Evolutionary conservation across 164 flowering plant species (phyloP).

Genomic region (Amborella trichopoda): DNA sequence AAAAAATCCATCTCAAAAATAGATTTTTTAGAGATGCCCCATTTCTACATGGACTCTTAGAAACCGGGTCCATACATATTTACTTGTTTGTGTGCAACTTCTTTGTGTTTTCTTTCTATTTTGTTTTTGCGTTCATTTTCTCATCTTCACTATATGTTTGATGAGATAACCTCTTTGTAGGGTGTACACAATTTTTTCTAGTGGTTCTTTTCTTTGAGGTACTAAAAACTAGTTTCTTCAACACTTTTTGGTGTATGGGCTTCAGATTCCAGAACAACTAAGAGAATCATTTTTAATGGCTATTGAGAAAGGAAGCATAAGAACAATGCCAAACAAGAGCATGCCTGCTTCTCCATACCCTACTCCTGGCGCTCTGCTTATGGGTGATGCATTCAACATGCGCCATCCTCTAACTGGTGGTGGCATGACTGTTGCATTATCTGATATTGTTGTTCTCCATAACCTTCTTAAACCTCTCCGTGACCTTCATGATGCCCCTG

Average conservation of each 20-base stretch:
- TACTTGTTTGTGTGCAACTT: too few relatives aligned
- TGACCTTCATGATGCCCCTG: conserved; percentile 58
- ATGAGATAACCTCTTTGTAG: too few relatives aligned
- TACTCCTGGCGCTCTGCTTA: conserved; percentile 79
- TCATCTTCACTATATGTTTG: too few relatives aligned
- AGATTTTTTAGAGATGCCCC: too few relatives aligned
- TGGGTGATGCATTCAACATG: conserved; percentile 97
- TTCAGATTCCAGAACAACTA: conserved; percentile 57
- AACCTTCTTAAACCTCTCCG: conserved; percentile 67
- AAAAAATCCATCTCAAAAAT: too few relatives aligned
- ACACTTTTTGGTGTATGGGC: background rate
- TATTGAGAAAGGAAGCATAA: conserved; percentile 63
- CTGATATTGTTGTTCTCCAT: conserved; percentile 77
- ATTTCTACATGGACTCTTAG: too few relatives aligned
- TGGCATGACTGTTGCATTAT: conserved; percentile 86
- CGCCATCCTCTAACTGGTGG: conserved; percentile 94
- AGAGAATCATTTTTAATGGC: conserved; percentile 62
- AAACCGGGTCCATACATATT: too few relatives aligned
- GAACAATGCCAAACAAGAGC: conserved; percentile 92
- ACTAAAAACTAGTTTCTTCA: background rate
- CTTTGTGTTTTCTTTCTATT: too few relatives aligned
- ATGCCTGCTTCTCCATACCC: conserved; percentile 94
- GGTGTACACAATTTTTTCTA: too few relatives aligned
- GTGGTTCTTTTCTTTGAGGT: background rate
- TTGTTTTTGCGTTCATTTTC: background rate